Evolutionary conservation across 768 basidiomycete genomes (phyloP), one percentile per base, ranked within the genome.

Genomic region (Pleurotus djamor): DNA sequence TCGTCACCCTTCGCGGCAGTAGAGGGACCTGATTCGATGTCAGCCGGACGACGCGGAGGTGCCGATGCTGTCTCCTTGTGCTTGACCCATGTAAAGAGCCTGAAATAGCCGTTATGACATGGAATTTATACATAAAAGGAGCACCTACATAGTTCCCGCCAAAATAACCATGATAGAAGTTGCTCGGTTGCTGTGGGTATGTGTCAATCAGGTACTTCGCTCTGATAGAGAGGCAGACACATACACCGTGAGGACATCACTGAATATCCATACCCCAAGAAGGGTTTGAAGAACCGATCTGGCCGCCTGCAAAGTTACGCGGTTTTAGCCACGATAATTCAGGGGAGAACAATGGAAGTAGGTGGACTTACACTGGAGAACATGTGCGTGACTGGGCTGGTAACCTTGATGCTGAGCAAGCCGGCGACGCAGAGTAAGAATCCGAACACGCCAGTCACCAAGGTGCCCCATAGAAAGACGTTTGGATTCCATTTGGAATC

Each of bases 381-480:
- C 89, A 92, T 93, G 69, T 92, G 92, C 1, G 90, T 92, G 57
- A 94, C 81, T 4, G 91, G 91, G 59, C 87, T 89, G 13, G 91
- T 92, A 52, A 91, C 83, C 67, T 89, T 89, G 75, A 94, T 91
- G 67, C 88, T 89, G 61, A 94, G 74, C 64, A 92, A 72, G 17
- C 89, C 89, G 0, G 92, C 90, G 43, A 94, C 73, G 63, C 89
- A 91, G 41, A 94, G 84, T 60, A 92, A 69, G 75, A 92, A 94
- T 2, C 91, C 91, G 61, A 91, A 89, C n/a, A 87, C 61, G 14
- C 91, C 91, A 17, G 90, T 91, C 49, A 89, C 76, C 48, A 84
- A 61, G 59, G 79, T 85, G 1, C 89, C 90, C 83, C 82, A 86
- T 6, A 83, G 60, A 65, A 89, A 89, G 4, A 83, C 74, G 4